A percentile compares a stretch with the other conserved stretches of the same genome.
phyloP scores from a whole-genome alignment of 192 early-diverging fungal species.

The Umbelopsis sp. region DNA sequence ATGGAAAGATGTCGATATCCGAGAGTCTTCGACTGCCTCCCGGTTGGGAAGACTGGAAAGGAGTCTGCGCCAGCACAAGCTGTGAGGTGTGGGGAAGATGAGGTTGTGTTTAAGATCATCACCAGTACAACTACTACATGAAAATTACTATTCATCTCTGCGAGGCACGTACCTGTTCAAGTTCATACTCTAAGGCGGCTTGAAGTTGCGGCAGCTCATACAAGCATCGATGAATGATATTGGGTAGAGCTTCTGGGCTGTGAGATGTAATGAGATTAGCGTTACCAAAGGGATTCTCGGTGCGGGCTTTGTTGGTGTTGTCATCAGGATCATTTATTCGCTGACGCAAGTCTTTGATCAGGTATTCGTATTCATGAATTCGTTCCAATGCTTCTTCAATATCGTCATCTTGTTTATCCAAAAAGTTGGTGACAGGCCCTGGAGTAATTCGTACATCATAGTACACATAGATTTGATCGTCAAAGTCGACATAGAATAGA shows the following conservation, averaged over 20 bases:
- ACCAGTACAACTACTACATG: no score
- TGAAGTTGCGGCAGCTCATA: slow-evolving; percentile 31
- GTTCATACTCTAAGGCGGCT: neutral
- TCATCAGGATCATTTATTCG: slow-evolving; percentile 11
- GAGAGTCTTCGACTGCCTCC: slow-evolving; percentile 26
- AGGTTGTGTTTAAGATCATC: no score
- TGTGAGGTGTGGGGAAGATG: neutral
- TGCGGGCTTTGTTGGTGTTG: neutral
- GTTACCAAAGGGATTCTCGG: neutral
- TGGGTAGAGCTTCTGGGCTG: slow-evolving; percentile 23
- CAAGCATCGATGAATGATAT: slow-evolving; percentile 37
- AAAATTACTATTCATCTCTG: no score
- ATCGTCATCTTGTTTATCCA: slow-evolving; percentile 47
- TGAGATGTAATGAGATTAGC: neutral
- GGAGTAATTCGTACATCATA: slow-evolving; percentile 54
- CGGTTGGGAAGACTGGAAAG: slow-evolving; percentile 1
- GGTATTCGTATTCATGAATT: slow-evolving; percentile 24
- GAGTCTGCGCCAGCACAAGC: slow-evolving; percentile 27
- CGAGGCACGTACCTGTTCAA: neutral
- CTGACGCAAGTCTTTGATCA: slow-evolving; percentile 13
- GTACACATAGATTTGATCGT: slow-evolving; percentile 62
- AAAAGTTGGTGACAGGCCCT: slow-evolving; percentile 43
- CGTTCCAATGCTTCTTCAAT: slow-evolving; percentile 36
- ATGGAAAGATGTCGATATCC: slow-evolving; percentile 36
- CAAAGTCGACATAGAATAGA: slow-evolving; percentile 63